Evolutionary conservation across 176 grass and related monocot genomes (phyloP).

Genomic region (Aegilops longissima): DNA sequence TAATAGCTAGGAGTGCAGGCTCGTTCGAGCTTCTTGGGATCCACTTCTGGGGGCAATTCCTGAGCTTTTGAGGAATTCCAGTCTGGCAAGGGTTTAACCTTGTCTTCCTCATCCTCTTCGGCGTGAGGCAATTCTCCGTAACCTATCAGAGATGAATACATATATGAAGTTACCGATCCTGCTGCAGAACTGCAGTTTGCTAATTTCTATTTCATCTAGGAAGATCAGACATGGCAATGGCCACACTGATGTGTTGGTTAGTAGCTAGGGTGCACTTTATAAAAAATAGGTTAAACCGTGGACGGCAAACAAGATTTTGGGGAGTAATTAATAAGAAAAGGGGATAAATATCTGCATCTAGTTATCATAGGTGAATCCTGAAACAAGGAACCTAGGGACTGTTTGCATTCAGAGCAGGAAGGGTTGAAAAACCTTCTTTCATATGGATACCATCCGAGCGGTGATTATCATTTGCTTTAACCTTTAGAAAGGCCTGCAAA

Average conservation of each 20-base stretch:
- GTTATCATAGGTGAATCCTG: background rate
- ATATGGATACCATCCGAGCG: background rate
- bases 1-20: slow-evolving; percentile 36
- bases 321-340: background rate
- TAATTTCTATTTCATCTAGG: background rate
- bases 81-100: slow-evolving; percentile 31
- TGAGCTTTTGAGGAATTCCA: slow-evolving; percentile 23
- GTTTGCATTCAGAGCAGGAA: background rate
- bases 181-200: background rate
- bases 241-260: background rate
- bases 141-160: slow-evolving; percentile 6
- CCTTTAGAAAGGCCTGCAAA: background rate
- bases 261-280: background rate
- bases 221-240: background rate
- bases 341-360: background rate
- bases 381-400: background rate
- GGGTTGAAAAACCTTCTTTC: background rate
- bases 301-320: background rate
- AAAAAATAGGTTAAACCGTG: background rate
- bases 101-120: slow-evolving; percentile 29
- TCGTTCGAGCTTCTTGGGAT: background rate
- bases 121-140: background rate
- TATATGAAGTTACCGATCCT: background rate
- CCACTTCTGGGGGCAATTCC: slow-evolving; percentile 25
- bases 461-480: slow-evolving; percentile 30